These are phyloP conservation scores for Dioscorea alata DNA, from an alignment of 106 monocot species.

Conservation along the genomic window DNA sequence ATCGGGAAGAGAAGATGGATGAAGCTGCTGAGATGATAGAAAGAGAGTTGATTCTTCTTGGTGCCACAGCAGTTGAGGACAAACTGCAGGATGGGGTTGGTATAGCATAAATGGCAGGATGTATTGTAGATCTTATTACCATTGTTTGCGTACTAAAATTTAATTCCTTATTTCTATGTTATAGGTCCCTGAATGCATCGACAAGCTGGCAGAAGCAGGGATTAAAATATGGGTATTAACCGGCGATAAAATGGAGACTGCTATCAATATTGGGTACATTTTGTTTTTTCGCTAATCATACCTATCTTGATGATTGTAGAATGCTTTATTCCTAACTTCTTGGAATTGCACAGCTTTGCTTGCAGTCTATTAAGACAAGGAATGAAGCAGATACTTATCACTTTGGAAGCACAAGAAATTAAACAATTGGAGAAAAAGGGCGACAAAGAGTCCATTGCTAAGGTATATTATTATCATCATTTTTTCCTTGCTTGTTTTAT, in stretches of 20 bases:
- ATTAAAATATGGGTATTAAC: constrained; percentile 98
- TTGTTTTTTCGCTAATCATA: background rate
- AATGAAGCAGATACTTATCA: constrained; percentile 88
- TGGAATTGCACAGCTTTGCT: constrained; percentile 51
- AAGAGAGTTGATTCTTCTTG: constrained; percentile 81
- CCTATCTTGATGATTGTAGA: background rate
- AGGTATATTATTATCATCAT: constrained; percentile 30
- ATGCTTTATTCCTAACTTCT: background rate
- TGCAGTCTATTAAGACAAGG: constrained; percentile 93
- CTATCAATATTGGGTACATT: constrained; percentile 94
- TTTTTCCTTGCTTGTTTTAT: too few species aligned
- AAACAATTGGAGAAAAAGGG: constrained; percentile 75
- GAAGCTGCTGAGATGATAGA: constrained; percentile 74
- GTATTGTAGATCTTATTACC: too few species aligned
- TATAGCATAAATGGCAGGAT: background rate
- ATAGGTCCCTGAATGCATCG: constrained; percentile 97
- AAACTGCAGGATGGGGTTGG: constrained; percentile 92
- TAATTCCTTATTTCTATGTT: background rate
- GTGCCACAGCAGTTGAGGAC: constrained; percentile 96
- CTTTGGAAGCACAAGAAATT: constrained; percentile 68
- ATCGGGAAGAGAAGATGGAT: constrained; percentile 86
- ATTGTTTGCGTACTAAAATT: background rate
- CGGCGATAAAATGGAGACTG: constrained; percentile 98
- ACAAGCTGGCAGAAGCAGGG: constrained; percentile 92
- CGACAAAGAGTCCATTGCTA: constrained; percentile 52